Conservation (phyloP, 192 early-diverging fungal species). For the Coemansia sp. region DNA sequence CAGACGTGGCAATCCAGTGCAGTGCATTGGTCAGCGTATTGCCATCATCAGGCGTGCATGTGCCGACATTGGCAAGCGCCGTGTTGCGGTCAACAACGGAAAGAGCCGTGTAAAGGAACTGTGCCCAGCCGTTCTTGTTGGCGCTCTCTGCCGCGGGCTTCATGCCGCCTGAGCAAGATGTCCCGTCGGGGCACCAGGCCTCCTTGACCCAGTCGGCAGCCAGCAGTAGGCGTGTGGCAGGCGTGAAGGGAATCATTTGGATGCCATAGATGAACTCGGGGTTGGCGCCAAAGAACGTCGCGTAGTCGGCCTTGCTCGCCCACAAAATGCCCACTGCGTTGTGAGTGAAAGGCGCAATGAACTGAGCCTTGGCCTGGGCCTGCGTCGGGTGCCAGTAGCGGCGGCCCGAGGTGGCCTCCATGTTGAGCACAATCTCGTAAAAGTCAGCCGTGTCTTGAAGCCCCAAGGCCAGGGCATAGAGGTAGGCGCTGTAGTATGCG, state of each 20-base stretch:
- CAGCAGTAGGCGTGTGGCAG: conserved; percentile 41
- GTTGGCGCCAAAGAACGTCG: conserved; percentile 54
- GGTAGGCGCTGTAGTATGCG: conserved; percentile 57
- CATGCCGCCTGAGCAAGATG: conserved; percentile 38
- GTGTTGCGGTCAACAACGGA: conserved; percentile 44
- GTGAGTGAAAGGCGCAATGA: conserved; percentile 33
- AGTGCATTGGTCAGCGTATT: conserved; percentile 56
- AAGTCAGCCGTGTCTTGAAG: conserved; percentile 40
- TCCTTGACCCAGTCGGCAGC: conserved; percentile 50
- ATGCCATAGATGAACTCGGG: conserved; percentile 56
- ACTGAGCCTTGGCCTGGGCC: conserved; percentile 29
- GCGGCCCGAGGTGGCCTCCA: conserved; percentile 48
- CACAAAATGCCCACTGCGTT: conserved; percentile 56
- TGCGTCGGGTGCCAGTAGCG: conserved; percentile 57
- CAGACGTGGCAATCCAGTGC: conserved; percentile 55
- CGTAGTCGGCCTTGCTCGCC: conserved; percentile 51
- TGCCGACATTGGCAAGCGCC: conserved; percentile 26
- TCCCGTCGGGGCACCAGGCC: conserved; percentile 33
- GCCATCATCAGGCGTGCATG: conserved; percentile 52
- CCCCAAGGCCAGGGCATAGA: conserved; percentile 42
- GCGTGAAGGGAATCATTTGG: conserved; percentile 59
- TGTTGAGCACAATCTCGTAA: conserved; percentile 52
- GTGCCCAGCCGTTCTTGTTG: conserved; percentile 33
- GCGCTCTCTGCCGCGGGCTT: conserved; percentile 39
- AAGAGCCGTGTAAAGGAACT: conserved; percentile 53